phyloP scores from a whole-genome alignment of 306 rosid species.

The Hippophae tibetana region DNA sequence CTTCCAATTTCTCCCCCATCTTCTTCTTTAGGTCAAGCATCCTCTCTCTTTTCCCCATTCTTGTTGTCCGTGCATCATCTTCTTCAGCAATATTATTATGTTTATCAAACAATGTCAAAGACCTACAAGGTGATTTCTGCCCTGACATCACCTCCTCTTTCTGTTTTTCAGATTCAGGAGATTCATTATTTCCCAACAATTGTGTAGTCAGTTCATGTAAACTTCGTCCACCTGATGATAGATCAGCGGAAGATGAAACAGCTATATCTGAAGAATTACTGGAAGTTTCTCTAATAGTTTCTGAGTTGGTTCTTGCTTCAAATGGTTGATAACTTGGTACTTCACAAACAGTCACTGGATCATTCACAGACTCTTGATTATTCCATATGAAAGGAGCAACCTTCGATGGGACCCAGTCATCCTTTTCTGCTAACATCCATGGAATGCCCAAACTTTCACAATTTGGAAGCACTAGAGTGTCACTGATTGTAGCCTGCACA shows the following conservation, averaged over 20 bases:
- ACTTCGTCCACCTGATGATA: slow-evolving; percentile 19
- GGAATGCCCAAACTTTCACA: slow-evolving; percentile 50
- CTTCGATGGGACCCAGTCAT: slow-evolving; percentile 71
- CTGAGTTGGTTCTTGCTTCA: slow-evolving; percentile 29
- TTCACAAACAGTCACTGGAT: slow-evolving; percentile 28
- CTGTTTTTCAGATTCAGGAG: slow-evolving; percentile 24
- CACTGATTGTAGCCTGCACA: slow-evolving; percentile 58
- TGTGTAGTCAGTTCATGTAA: slow-evolving; percentile 38
- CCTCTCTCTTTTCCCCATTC: slow-evolving; percentile 62
- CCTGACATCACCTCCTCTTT: slow-evolving; percentile 26
- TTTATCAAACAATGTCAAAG: slow-evolving; percentile 17
- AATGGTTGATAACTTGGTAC: slow-evolving; percentile 19
- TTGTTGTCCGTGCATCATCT: slow-evolving; percentile 44
- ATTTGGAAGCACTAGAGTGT: slow-evolving; percentile 76
- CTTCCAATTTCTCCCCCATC: slow-evolving; percentile 81
- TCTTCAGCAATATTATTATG: slow-evolving; percentile 25
- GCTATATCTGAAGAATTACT: slow-evolving; percentile 29
- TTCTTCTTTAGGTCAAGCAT: slow-evolving; percentile 68
- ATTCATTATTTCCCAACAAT: slow-evolving; percentile 31
- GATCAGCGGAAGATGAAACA: slow-evolving; percentile 8
- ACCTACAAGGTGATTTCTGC: slow-evolving; percentile 22
- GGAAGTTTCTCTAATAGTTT: slow-evolving; percentile 27
- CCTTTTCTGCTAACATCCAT: slow-evolving; percentile 87
- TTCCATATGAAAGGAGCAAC: slow-evolving; percentile 77
- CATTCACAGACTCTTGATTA: slow-evolving; percentile 48